Evolutionary conservation across 2,329 filamentous ascomycete genomes (phyloP).

Genomic region (Cryphonectria radicalis): DNA sequence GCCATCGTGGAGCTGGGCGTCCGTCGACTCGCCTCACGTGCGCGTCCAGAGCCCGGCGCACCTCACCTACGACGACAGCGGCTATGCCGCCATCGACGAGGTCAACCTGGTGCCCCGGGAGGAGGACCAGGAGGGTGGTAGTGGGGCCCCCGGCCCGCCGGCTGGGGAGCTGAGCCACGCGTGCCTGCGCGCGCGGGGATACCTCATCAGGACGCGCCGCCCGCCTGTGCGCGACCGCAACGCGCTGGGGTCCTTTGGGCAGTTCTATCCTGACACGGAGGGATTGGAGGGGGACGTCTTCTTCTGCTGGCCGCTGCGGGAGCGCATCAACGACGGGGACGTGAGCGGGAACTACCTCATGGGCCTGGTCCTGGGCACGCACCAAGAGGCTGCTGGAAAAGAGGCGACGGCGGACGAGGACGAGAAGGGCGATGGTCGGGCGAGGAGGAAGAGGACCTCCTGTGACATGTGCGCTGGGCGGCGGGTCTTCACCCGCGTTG

Average conservation of each 20-base stretch:
- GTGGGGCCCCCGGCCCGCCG: neutral
- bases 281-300: neutral
- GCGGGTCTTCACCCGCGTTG: neutral
- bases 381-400: neutral
- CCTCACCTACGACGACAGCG: neutral
- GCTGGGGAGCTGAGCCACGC: conserved; percentile 15
- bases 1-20: conserved; percentile 28
- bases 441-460: neutral
- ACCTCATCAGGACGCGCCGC: conserved; percentile 3
- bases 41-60: neutral
- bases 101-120: neutral
- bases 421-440: neutral
- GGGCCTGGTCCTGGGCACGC: conserved; percentile 15
- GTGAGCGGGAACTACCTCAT: neutral
- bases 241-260: neutral
- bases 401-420: neutral
- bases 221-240: neutral
- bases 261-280: conserved; percentile 7
- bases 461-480: conserved; percentile 12
- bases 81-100: conserved; percentile 1
- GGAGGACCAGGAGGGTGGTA: neutral
- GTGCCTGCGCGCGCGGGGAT: conserved; percentile 4
- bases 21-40: neutral
- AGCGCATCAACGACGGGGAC: neutral
- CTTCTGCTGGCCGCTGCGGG: conserved; percentile 13